Evolutionary conservation across 768 basidiomycete genomes (phyloP).

Genomic region (Goffeauzyma gilvescens): DNA sequence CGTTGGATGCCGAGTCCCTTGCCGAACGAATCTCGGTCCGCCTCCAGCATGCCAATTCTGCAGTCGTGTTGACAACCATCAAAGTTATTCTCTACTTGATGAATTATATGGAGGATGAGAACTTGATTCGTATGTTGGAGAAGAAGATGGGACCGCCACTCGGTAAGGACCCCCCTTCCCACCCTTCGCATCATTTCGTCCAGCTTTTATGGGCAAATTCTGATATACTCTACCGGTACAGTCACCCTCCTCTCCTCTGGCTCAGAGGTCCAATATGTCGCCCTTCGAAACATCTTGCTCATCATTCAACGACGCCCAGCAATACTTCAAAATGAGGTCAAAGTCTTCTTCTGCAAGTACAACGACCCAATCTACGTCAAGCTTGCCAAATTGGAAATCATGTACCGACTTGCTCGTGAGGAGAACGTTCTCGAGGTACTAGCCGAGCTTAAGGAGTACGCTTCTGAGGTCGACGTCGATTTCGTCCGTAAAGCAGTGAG

Average conservation of each 20-base stretch:
- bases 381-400: constrained; percentile 91
- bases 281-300: constrained; percentile 82
- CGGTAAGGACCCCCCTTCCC: constrained; percentile 38
- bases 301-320: constrained; percentile 87
- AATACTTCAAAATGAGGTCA: constrained; percentile 89
- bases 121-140: constrained; percentile 70
- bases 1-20: constrained; percentile 76
- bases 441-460: constrained; percentile 94
- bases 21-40: constrained; percentile 89
- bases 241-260: constrained; percentile 91
- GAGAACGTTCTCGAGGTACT: constrained; percentile 85
- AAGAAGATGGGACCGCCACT: constrained; percentile 96
- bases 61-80: constrained; percentile 96
- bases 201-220: neutral
- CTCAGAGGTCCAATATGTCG: constrained; percentile 96
- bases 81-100: constrained; percentile 88
- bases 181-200: neutral
- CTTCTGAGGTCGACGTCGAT: constrained; percentile 93
- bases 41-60: constrained; percentile 93
- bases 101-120: constrained; percentile 94
- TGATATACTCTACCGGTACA: no score
- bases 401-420: constrained; percentile 89
- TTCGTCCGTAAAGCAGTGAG: constrained; percentile 95
- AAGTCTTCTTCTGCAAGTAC: constrained; percentile 99
- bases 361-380: constrained; percentile 99